Conservation (phyloP, 108 stramenopile genomes). For the Cyclotella baltica region DNA sequence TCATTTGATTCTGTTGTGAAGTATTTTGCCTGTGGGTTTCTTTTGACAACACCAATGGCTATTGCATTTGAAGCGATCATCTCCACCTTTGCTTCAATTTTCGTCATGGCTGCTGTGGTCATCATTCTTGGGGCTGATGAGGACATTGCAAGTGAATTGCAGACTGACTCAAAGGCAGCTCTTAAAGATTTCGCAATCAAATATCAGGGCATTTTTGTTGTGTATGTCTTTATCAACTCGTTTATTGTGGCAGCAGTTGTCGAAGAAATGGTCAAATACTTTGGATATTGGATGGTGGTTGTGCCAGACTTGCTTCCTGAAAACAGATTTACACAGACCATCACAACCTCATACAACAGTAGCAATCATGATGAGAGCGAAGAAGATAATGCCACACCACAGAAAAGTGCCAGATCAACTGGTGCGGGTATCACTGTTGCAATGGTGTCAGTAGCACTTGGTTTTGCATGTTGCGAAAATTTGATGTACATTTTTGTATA, state of each 20-base stretch:
- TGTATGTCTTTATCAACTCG: constrained; percentile 43
- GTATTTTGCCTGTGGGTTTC: constrained; percentile 54
- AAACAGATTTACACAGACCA: neutral
- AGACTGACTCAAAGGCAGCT: constrained; percentile 31
- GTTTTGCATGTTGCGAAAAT: constrained; percentile 62
- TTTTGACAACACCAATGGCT: constrained; percentile 50
- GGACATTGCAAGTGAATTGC: constrained; percentile 33
- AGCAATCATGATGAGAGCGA: neutral
- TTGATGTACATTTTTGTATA: constrained; percentile 52
- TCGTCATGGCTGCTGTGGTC: neutral
- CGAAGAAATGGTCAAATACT: constrained; percentile 61
- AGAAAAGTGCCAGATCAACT: constrained; percentile 33
- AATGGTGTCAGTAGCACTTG: constrained; percentile 57
- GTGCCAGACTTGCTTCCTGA: constrained; percentile 50
- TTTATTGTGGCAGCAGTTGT: constrained; percentile 49
- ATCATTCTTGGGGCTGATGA: constrained; percentile 26
- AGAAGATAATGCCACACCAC: neutral
- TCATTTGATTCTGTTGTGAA: constrained; percentile 58
- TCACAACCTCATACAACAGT: constrained; percentile 2
- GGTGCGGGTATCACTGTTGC: constrained; percentile 53
- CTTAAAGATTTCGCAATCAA: constrained; percentile 39
- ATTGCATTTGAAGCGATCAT: constrained; percentile 48
- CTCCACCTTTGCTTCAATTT: constrained; percentile 21
- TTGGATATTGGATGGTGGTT: constrained; percentile 60
- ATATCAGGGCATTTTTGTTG: constrained; percentile 36